Percentiles rank a stretch among this genome's conserved stretches.
Evolutionary conservation across 345 rosid genomes (phyloP).

Genomic region (Aurinia saxatilis): DNA sequence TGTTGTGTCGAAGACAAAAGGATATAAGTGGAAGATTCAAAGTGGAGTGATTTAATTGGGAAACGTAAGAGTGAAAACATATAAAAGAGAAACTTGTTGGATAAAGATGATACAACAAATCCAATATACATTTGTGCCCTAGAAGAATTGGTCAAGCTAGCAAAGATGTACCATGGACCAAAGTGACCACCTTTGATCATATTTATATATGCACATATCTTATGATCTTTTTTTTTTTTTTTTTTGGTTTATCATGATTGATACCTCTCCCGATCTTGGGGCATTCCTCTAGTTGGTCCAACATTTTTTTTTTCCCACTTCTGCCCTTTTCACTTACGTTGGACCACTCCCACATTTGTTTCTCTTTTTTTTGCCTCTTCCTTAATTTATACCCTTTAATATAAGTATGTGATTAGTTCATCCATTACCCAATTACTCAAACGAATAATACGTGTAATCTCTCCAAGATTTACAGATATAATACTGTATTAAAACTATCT

Average conservation of each 20-base stretch:
- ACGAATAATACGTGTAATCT: background rate
- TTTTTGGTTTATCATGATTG: conserved; percentile 9
- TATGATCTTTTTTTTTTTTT: background rate
- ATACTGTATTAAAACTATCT: background rate
- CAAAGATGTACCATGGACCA: conserved; percentile 31
- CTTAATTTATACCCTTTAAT: background rate
- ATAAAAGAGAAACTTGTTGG: conserved; percentile 23
- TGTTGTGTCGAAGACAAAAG: conserved; percentile 31
- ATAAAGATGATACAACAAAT: conserved; percentile 32
- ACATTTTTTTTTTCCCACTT: conserved; percentile 4
- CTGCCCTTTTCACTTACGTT: conserved; percentile 12
- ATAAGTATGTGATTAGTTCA: background rate
- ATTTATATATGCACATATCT: conserved; percentile 13
- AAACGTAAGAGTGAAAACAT: conserved; percentile 12
- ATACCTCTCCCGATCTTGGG: conserved; percentile 47
- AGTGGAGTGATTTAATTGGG: conserved; percentile 22
- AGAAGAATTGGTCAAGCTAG: conserved; percentile 30
- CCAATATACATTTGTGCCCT: conserved; percentile 26
- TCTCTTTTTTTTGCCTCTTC: background rate
- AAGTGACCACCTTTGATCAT: conserved; percentile 30
- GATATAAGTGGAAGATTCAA: conserved; percentile 28
- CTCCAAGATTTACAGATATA: background rate
- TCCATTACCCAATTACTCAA: background rate
- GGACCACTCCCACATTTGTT: conserved; percentile 25
- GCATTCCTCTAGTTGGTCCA: conserved; percentile 36